Base-by-base conservation (phyloP, 306 rosid species). In the Acacia melanoxylon region DNA sequence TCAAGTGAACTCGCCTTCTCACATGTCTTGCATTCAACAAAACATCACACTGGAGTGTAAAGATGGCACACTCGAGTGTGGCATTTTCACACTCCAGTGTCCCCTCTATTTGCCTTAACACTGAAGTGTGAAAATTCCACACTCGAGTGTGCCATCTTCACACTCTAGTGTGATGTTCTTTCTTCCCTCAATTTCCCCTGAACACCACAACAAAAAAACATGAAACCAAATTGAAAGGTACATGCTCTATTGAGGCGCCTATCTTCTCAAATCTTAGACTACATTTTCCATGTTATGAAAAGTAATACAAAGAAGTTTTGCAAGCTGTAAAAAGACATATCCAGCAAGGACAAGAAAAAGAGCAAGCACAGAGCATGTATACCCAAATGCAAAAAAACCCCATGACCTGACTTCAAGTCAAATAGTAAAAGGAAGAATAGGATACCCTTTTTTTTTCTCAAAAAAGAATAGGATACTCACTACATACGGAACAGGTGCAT, bases 401-500 rank as follows among this genome's bases (percentile, higher is more conserved):
- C 45, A 2, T 54, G 11, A 54, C 20, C 42, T n/a, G 44, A 77
- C 16, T 56, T 42, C 44, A 81, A 81, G 70, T 31, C 69, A 68
- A 75, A 68, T 19, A 44, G 68, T 51, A 33, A 71, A 76, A 68
- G 73, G 63, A 58, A 73, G 45, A 80, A n/a, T n/a, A n/a, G n/a
- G n/a, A n/a, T n/a, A n/a, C n/a, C n/a, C n/a, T n/a, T n/a, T n/a
- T n/a, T n/a, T n/a, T n/a, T n/a, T n/a, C n/a, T n/a, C n/a, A n/a
- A n/a, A n/a, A n/a, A n/a, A n/a, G n/a, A n/a, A 58, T n/a, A 45
- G 74, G 86, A 83, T 72, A 90, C 99, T 90, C 90, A 96, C 99
- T 75, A 96, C 78, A 85, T 90, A 96, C 27, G 99, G 99, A 56
- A 96, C 99, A 29, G 99, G 99, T 17, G 99, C 99, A 75, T 96